A percentile compares a stretch with the other conserved stretches of the same genome.
Conservation (phyloP, 257 asterid genomes). For the Plantago elongata region DNA sequence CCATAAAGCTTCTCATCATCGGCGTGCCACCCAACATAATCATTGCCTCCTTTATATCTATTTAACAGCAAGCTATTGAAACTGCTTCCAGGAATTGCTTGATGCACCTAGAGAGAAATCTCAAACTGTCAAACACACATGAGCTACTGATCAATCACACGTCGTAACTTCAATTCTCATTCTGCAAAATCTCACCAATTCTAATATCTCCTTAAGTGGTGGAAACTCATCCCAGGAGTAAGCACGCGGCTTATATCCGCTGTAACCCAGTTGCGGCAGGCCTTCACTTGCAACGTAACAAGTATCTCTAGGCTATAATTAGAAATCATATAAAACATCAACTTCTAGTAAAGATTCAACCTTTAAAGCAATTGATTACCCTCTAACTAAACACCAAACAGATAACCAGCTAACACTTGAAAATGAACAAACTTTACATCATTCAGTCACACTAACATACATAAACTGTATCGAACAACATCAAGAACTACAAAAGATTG, state of each 20-base stretch:
- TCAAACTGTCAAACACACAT: conserved; percentile 20
- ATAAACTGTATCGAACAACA: conserved; percentile 6
- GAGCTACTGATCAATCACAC: conserved; percentile 5
- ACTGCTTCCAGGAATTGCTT: conserved; percentile 71
- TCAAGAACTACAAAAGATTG: not conserved
- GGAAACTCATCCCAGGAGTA: conserved; percentile 93
- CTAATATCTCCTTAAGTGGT: conserved; percentile 61
- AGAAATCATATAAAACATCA: not conserved
- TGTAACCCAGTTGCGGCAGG: conserved; percentile 61
- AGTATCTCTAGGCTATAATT: conserved; percentile 70
- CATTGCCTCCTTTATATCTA: conserved; percentile 82
- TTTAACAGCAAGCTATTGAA: conserved; percentile 84
- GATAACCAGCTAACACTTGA: not conserved
- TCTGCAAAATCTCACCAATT: conserved; percentile 40
- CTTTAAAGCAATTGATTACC: not conserved
- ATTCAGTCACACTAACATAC: not conserved
- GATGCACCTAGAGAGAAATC: conserved; percentile 53
- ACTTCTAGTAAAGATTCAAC: not conserved
- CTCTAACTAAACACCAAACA: not conserved
- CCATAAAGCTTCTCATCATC: conserved; percentile 95
- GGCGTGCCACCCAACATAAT: conserved; percentile 98
- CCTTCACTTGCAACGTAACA: conserved; percentile 83
- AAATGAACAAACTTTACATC: too few species aligned
- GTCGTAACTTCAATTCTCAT: not conserved
- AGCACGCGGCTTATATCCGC: conserved; percentile 76